Percentiles rank a stretch among this genome's conserved stretches.
These are phyloP conservation scores for Aspergillus jensenii DNA, from an alignment of 2,329 filamentous ascomycete species.

Conservation along the genomic window DNA sequence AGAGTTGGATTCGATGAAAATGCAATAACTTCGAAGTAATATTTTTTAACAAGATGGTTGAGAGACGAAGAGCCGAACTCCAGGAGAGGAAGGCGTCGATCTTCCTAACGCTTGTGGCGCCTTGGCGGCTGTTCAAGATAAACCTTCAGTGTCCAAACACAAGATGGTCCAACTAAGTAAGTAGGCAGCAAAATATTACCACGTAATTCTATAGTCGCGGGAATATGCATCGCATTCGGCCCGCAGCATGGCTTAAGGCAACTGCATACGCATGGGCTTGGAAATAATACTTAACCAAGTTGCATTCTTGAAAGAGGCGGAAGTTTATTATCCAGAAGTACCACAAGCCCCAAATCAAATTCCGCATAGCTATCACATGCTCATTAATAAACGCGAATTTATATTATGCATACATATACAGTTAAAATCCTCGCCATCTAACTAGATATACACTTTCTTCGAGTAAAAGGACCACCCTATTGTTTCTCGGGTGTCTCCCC, in stretches of 20 bases:
- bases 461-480: neutral
- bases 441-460: neutral
- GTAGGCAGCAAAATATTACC: neutral
- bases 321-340: neutral
- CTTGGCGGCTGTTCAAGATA: slow-evolving; percentile 10
- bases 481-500: slow-evolving; percentile 44
- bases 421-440: neutral
- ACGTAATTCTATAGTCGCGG: neutral
- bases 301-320: too few relatives aligned
- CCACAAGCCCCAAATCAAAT: neutral
- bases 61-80: neutral
- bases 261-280: neutral
- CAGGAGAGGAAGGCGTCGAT: neutral
- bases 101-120: slow-evolving; percentile 6
- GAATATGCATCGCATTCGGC: neutral
- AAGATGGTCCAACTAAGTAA: neutral
- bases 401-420: neutral
- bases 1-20: neutral
- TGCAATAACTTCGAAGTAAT: neutral
- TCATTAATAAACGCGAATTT: neutral
- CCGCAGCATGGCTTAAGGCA: neutral
- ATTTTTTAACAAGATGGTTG: neutral
- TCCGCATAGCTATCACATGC: neutral
- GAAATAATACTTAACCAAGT: neutral
- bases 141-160: neutral